phyloP scores from a whole-genome alignment of 225 moss, liverwort and hornwort genomes.

The Rhytidiadelphus loreus region DNA sequence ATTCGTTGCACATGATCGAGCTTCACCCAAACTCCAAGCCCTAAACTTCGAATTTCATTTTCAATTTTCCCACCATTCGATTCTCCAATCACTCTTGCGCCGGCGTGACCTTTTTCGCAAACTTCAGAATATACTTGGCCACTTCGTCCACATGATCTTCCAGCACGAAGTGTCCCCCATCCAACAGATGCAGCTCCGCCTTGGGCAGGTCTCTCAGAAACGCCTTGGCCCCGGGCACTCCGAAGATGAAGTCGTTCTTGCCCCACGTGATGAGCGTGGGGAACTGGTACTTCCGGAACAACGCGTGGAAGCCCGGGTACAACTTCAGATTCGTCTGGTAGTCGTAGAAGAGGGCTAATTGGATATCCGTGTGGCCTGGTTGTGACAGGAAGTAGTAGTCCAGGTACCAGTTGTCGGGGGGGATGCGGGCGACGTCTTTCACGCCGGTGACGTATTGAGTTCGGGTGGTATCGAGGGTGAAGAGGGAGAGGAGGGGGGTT shows the following conservation, averaged over 20 bases:
- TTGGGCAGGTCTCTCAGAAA: slow-evolving; percentile 32
- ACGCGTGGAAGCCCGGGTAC: slow-evolving; percentile 19
- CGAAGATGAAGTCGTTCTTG: slow-evolving; percentile 34
- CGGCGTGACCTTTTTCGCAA: not conserved
- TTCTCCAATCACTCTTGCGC: not conserved
- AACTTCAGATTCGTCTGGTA: slow-evolving; percentile 25
- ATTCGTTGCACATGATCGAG: not conserved
- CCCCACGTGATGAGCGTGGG: slow-evolving; percentile 56
- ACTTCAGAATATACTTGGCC: slow-evolving; percentile 15
- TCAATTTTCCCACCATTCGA: too few species aligned
- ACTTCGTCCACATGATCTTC: slow-evolving; percentile 19
- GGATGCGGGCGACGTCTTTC: slow-evolving; percentile 5
- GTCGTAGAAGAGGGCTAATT: slow-evolving; percentile 51
- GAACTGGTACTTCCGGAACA: slow-evolving; percentile 45
- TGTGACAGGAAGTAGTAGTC: slow-evolving; percentile 35
- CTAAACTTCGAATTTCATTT: not conserved
- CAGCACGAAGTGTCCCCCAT: slow-evolving; percentile 42
- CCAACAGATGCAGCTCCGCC: slow-evolving; percentile 28
- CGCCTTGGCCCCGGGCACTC: slow-evolving; percentile 21
- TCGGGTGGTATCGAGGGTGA: slow-evolving; percentile 10
- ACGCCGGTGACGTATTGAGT: slow-evolving; percentile 14
- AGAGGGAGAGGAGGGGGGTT: not conserved
- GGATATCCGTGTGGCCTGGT: slow-evolving; percentile 20
- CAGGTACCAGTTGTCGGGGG: slow-evolving; percentile 31
- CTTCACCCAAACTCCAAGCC: not conserved